Base-by-base conservation (phyloP, 2,329 filamentous ascomycete genomes). In the Niveomyces coronatus region DNA sequence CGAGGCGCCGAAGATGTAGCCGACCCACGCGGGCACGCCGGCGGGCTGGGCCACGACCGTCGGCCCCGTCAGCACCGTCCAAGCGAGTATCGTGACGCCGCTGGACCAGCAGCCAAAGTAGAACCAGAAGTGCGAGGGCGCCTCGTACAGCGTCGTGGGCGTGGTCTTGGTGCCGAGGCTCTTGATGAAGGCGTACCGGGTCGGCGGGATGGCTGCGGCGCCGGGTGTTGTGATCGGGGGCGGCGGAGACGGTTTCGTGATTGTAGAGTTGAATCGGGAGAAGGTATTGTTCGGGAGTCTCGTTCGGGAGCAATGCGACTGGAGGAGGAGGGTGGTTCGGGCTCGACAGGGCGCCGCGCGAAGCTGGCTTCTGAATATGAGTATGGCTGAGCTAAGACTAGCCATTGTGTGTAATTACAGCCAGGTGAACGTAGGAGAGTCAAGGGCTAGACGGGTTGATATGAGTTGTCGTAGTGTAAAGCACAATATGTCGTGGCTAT, bases 61-160 rank as follows among this genome's bases (percentile, higher is more conserved):
- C 8, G 54, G 55, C 8, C 54, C 58, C 13, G 60, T 62, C 35
- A 61, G 41, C 9, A 42, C 47, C 4, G 58, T 58, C 60, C 60
- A 63, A 1, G 47, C 41, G 14, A 63, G 42, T 20, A 63, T 54
- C 7, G 50, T 70, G 16, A 65, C 43, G 3, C 71, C 71, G 18
- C 73, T 68, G 11, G 61, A 55, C 56, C 79, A 78, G 51, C 74
- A 74, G 31, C 73, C 71, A 47, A 73, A 52, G 44, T 80, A 68
- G 55, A 78, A 81, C 57, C 68, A 67, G 40, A 71, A 70, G 49
- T 83, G 78, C 1, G 76, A 76, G 11, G 76, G 75, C 2, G 72
- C 70, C 49, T 79, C 66, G 62, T 82, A 85, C 30, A 85, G 64
- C 3, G 72, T 57, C 7, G 79, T 76, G 5, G 71, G 66, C 2